Conservation (phyloP, 805 yeast species). For the Candida khao-thaluensis region DNA sequence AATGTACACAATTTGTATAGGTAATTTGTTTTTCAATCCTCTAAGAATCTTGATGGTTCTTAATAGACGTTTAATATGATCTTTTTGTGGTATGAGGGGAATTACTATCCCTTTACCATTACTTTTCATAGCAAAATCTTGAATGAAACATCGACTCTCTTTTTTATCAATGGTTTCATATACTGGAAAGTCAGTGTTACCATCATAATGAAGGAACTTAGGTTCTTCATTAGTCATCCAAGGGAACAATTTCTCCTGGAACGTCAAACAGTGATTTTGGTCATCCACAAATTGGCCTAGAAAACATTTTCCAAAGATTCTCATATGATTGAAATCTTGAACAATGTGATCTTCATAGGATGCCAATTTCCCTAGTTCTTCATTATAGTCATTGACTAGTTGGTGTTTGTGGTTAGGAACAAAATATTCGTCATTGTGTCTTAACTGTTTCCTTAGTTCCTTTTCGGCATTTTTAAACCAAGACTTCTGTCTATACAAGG, state of each 20-base stretch:
- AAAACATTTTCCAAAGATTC: slow-evolving; percentile 29
- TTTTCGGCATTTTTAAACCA: slow-evolving; percentile 25
- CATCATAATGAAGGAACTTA: slow-evolving; percentile 18
- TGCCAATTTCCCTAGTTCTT: slow-evolving; percentile 9
- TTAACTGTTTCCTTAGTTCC: slow-evolving; percentile 16
- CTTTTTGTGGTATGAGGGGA: slow-evolving; percentile 21
- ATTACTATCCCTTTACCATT: slow-evolving; percentile 34
- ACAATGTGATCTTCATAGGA: slow-evolving; percentile 19
- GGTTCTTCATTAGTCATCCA: slow-evolving; percentile 31
- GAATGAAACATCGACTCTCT: slow-evolving; percentile 16
- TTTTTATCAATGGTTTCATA: neutral
- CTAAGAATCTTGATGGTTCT: slow-evolving; percentile 27
- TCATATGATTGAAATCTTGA: slow-evolving; percentile 21
- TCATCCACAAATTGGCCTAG: slow-evolving; percentile 7
- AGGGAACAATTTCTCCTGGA: slow-evolving; percentile 24
- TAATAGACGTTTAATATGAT: slow-evolving; percentile 16
- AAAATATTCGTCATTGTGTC: slow-evolving; percentile 14
- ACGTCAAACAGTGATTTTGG: slow-evolving; percentile 13
- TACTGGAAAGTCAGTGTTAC: slow-evolving; percentile 4
- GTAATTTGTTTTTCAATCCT: slow-evolving; percentile 26
- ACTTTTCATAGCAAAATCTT: slow-evolving; percentile 13
- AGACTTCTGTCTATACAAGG: slow-evolving; percentile 24
- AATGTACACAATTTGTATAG: slow-evolving; percentile 27
- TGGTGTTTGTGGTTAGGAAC: slow-evolving; percentile 15
- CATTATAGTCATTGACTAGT: slow-evolving; percentile 13